These are phyloP conservation scores for Magnaporthiopsis rhizophila DNA, from an alignment of 2,329 filamentous ascomycete genomes.

Conservation along the genomic window DNA sequence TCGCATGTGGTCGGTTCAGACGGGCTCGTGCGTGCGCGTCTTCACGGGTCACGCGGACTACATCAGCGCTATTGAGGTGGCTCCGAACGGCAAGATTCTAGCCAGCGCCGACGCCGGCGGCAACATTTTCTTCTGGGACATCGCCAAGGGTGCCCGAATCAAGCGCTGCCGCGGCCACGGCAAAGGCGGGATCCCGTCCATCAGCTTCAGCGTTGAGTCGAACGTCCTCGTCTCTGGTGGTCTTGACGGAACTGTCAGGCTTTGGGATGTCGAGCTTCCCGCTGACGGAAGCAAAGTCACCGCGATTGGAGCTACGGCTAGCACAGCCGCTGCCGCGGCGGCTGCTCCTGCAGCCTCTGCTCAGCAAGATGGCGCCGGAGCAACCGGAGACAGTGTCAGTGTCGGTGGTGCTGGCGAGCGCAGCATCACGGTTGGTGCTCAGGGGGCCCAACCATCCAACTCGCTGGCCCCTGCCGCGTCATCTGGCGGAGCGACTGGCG, in stretches of 20 bases:
- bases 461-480: conserved; percentile 16
- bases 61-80: conserved; percentile 76
- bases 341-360: not conserved
- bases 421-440: conserved; percentile 30
- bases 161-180: conserved; percentile 93
- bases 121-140: conserved; percentile 90
- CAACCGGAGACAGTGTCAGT: conserved; percentile 28
- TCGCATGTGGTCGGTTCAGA: conserved; percentile 93
- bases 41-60: conserved; percentile 88
- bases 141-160: conserved; percentile 74
- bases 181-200: conserved; percentile 86
- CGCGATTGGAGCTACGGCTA: conserved; percentile 16
- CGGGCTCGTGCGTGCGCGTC: conserved; percentile 78
- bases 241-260: conserved; percentile 82
- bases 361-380: conserved; percentile 20
- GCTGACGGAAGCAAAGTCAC: conserved; percentile 55
- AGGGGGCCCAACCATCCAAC: conserved; percentile 33
- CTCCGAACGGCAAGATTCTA: conserved; percentile 81
- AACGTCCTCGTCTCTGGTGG: conserved; percentile 84
- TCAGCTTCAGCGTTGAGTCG: conserved; percentile 90
- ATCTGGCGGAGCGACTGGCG: conserved; percentile 23
- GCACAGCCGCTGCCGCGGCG: conserved; percentile 5
- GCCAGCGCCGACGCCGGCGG: conserved; percentile 84
- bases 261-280: conserved; percentile 83
- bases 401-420: conserved; percentile 29